Conservation (phyloP, 2,329 filamentous ascomycete species). For the Diaporthe batatas region DNA sequence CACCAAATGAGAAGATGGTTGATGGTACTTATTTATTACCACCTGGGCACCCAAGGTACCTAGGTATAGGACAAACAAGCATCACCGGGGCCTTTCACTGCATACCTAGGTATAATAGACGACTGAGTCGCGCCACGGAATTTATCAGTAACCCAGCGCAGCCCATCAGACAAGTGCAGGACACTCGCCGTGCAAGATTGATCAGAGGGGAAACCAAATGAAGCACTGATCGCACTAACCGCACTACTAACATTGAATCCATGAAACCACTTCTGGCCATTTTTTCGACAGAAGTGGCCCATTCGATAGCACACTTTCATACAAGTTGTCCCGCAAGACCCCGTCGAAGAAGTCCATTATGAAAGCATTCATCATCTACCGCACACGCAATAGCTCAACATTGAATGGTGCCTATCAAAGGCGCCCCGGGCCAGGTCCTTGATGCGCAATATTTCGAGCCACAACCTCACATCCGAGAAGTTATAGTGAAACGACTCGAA, state of each 20-base stretch:
- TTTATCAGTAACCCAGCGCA: no score
- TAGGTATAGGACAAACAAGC: no score
- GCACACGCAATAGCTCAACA: not conserved
- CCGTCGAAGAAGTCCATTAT: not conserved
- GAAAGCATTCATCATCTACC: not conserved
- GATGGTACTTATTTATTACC: no score
- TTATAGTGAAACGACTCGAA: not conserved
- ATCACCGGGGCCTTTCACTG: no score
- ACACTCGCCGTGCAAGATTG: no score
- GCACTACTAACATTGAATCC: not conserved
- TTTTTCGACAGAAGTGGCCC: not conserved
- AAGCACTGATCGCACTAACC: not conserved
- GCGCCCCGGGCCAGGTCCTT: not conserved
- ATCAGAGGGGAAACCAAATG: no score
- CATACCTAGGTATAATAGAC: no score
- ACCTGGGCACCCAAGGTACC: no score
- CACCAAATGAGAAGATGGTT: no score
- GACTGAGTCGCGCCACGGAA: no score
- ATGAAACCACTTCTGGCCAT: not conserved
- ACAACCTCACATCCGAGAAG: constrained; percentile 17
- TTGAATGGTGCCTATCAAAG: not conserved
- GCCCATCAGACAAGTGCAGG: no score
- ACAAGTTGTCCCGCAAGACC: not conserved
- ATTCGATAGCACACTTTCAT: not conserved
- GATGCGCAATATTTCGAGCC: not conserved